Conservation (phyloP, 148 eudicot genomes). For the Persicaria maculosa region DNA sequence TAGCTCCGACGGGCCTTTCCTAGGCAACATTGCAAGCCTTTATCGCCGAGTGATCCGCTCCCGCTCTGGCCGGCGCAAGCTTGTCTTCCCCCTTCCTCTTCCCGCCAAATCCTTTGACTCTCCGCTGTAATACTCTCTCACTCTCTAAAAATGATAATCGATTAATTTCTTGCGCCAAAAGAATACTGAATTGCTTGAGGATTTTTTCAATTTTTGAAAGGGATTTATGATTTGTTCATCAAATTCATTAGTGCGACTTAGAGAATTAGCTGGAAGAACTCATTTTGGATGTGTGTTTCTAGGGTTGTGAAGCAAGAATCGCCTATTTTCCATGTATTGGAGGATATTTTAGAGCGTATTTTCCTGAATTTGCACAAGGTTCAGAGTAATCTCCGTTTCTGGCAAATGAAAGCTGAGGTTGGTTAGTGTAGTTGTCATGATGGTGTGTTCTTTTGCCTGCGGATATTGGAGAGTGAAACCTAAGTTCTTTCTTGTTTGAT, state of each 20-base stretch:
- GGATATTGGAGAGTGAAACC: neutral
- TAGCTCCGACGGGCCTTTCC: conserved; percentile 19
- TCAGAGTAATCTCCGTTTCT: conserved; percentile 75
- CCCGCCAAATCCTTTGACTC: conserved; percentile 49
- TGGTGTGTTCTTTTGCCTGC: neutral
- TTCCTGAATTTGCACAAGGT: conserved; percentile 62
- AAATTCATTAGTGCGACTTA: neutral
- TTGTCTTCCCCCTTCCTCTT: conserved; percentile 71
- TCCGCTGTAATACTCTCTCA: conserved; percentile 34
- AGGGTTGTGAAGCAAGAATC: conserved; percentile 59
- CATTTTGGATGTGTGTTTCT: conserved; percentile 16
- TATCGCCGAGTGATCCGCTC: conserved; percentile 32
- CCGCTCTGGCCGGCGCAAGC: conserved; percentile 44
- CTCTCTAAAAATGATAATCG: neutral
- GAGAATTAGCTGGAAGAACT: neutral
- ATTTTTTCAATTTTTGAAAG: too few species aligned
- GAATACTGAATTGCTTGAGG: neutral
- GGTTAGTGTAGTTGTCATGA: conserved; percentile 12
- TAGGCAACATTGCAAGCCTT: conserved; percentile 37
- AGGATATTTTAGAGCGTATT: conserved; percentile 63
- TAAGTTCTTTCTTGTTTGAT: neutral
- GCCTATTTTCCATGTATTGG: conserved; percentile 60
- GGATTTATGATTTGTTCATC: neutral
- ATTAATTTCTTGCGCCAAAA: neutral
- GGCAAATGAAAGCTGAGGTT: conserved; percentile 93